These are phyloP conservation scores for Trichosporon coremiiforme DNA, from an alignment of 1,284 basidiomycete species.

Conservation along the genomic window DNA sequence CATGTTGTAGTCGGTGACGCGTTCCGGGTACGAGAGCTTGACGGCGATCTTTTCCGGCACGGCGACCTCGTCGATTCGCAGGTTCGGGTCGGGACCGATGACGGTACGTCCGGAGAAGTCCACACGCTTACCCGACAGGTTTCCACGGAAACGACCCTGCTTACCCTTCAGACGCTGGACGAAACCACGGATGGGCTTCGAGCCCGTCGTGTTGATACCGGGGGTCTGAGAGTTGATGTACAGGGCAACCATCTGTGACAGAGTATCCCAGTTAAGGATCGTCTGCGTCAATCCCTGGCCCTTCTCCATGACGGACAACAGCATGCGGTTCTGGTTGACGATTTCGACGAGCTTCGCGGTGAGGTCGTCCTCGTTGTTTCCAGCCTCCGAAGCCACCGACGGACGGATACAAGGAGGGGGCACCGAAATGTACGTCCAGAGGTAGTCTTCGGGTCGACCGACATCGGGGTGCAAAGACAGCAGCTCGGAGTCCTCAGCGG, in stretches of 20 bases:
- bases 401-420: constrained; percentile 97
- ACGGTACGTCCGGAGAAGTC: constrained; percentile 99
- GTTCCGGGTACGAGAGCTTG: constrained; percentile 93
- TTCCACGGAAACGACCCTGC: constrained; percentile 97
- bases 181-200: constrained; percentile 93
- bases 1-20: constrained; percentile 92
- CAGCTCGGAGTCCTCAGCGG: constrained; percentile 95
- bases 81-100: constrained; percentile 97
- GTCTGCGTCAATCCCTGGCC: constrained; percentile 85
- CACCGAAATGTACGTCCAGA: constrained; percentile 99
- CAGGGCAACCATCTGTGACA: constrained; percentile 92
- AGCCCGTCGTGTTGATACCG: constrained; percentile 77
- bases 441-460: constrained; percentile 93
- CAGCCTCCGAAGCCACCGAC: constrained; percentile 94
- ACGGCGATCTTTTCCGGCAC: constrained; percentile 96
- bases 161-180: constrained; percentile 99
- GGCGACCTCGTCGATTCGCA: constrained; percentile 96
- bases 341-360: constrained; percentile 98
- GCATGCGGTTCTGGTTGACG: constrained; percentile 89
- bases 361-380: constrained; percentile 93
- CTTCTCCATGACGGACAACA: constrained; percentile 85
- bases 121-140: constrained; percentile 97
- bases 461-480: constrained; percentile 85
- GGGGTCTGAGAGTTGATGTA: constrained; percentile 99
- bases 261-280: constrained; percentile 97